Conservation (phyloP, 2,329 filamentous ascomycete genomes). For the Huntiella bhutanensis region DNA sequence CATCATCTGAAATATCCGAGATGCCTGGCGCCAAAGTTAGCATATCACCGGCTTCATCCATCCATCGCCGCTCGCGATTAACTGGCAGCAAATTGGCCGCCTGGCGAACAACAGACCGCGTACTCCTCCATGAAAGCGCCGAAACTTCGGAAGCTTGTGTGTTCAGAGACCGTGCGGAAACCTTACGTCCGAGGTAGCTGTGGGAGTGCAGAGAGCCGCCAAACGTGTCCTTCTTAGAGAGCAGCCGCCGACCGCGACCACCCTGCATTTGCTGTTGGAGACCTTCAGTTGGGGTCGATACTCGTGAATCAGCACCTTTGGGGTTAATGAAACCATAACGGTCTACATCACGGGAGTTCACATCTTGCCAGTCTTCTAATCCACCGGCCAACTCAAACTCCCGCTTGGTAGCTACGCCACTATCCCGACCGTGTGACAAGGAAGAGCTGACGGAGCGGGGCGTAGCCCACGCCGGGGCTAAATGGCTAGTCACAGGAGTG, state of each 20-base stretch:
- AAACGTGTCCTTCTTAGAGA: constrained; percentile 22
- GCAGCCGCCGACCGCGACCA: constrained; percentile 20
- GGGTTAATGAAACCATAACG: constrained; percentile 48
- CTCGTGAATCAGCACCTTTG: constrained; percentile 18
- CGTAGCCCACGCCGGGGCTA: constrained; percentile 19
- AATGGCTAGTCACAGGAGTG: constrained; percentile 12
- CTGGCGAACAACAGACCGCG: constrained; percentile 35
- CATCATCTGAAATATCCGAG: constrained; percentile 36
- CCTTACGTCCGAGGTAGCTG: constrained; percentile 25
- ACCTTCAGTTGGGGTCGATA: constrained; percentile 22
- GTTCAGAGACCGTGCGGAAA: constrained; percentile 38
- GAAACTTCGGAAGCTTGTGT: constrained; percentile 36
- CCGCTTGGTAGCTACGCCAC: constrained; percentile 21
- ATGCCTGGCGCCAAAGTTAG: constrained; percentile 39
- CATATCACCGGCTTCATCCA: constrained; percentile 51
- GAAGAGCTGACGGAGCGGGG: constrained; percentile 24
- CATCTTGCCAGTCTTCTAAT: constrained; percentile 48
- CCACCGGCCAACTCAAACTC: constrained; percentile 35
- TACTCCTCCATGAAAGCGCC: constrained; percentile 31
- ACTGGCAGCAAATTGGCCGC: constrained; percentile 41
- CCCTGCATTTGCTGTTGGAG: constrained; percentile 9
- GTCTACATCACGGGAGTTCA: constrained; percentile 42
- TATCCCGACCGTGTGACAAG: constrained; percentile 22
- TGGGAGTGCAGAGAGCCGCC: constrained; percentile 13
- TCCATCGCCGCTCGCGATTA: constrained; percentile 39